A percentile compares a stretch with the other conserved stretches of the same genome.
These are phyloP conservation scores for Phytophthora citricola DNA, from an alignment of 352 stramenopile species.

Conservation along the genomic window DNA sequence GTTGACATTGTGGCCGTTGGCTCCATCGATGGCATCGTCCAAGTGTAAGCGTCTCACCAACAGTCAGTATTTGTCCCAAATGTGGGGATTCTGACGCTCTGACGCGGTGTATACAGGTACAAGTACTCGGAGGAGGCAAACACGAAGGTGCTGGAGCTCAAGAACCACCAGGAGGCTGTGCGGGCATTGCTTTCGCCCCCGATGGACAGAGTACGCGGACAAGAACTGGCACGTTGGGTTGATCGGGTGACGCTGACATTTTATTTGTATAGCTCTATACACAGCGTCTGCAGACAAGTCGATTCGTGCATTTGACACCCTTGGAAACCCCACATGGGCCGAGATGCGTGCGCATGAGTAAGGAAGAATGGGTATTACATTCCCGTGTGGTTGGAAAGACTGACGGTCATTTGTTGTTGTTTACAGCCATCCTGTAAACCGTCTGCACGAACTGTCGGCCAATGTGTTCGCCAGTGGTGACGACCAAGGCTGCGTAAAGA, in stretches of 20 bases:
- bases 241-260: conserved; percentile 13
- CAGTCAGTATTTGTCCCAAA: not conserved
- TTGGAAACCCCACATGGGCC: conserved; percentile 79
- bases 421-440: conserved; percentile 71
- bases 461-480: conserved; percentile 83
- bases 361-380: conserved; percentile 1
- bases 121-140: conserved; percentile 83
- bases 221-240: not conserved
- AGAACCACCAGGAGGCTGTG: conserved; percentile 78
- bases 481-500: conserved; percentile 86
- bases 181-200: conserved; percentile 74
- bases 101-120: conserved; percentile 49
- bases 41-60: conserved; percentile 66
- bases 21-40: conserved; percentile 77
- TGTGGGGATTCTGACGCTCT: conserved; percentile 9
- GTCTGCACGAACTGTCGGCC: conserved; percentile 70
- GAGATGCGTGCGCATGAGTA: conserved; percentile 86
- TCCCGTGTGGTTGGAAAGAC: not conserved
- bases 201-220: conserved; percentile 73
- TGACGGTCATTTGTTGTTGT: conserved; percentile 16
- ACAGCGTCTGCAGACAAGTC: conserved; percentile 81
- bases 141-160: conserved; percentile 74
- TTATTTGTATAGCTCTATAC: conserved; percentile 64
- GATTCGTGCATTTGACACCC: conserved; percentile 83
- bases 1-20: conserved; percentile 75